Percentiles rank a stretch among this genome's conserved stretches.
These are phyloP conservation scores for Inga leiocalycina DNA, from an alignment of 306 rosid genomes.

Conservation along the genomic window DNA sequence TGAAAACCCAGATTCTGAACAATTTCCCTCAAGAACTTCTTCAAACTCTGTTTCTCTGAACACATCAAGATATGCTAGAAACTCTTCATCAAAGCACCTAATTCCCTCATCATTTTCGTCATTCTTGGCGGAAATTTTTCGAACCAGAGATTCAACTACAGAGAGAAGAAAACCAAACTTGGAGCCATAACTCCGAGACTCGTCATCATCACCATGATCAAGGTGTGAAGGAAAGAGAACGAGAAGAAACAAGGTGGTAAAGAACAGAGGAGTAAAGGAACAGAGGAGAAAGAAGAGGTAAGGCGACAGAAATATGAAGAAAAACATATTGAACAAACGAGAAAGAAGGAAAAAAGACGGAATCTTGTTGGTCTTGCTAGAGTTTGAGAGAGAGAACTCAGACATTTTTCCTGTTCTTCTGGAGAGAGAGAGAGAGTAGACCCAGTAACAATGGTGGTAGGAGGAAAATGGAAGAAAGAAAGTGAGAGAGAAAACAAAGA, in stretches of 20 bases:
- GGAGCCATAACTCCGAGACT: background rate
- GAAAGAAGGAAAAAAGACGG: background rate
- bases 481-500: background rate
- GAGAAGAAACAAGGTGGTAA: conserved; percentile 51
- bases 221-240: conserved; percentile 27
- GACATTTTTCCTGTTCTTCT: conserved; percentile 38
- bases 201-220: background rate
- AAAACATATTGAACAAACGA: background rate
- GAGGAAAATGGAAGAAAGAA: background rate
- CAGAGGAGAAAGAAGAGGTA: conserved; percentile 36
- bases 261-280: conserved; percentile 54
- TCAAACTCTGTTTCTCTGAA: conserved; percentile 42
- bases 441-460: background rate
- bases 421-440: background rate
- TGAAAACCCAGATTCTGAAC: background rate
- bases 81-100: conserved; percentile 46
- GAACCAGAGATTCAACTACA: conserved; percentile 22
- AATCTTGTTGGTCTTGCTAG: background rate
- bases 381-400: conserved; percentile 26
- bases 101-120: background rate
- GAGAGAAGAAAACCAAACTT: conserved; percentile 38
- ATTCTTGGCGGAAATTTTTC: conserved; percentile 1
- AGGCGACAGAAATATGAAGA: conserved; percentile 59
- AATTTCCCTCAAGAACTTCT: conserved; percentile 24
- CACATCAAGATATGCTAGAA: conserved; percentile 56